phyloP scores from a whole-genome alignment of 179 eudicot species.

The Carnegiea gigantea region DNA sequence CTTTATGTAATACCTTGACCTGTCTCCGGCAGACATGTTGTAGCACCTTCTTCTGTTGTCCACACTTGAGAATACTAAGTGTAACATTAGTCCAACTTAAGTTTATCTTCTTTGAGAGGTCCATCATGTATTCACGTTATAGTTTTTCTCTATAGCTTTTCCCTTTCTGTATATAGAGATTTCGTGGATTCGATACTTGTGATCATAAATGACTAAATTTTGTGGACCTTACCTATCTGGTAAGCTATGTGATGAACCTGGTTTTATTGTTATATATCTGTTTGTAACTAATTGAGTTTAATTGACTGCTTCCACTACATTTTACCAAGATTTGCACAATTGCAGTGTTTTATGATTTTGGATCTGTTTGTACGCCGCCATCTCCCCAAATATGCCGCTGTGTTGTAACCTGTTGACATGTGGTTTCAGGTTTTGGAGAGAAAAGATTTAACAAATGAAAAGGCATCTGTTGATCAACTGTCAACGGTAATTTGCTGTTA shows the following conservation, averaged over 20 bases:
- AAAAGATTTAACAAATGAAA: constrained; percentile 46
- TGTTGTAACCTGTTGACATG: not conserved
- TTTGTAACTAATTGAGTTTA: not conserved
- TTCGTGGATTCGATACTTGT: not conserved
- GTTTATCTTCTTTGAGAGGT: not conserved
- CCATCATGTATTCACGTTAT: not conserved
- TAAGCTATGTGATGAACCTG: too few relatives aligned
- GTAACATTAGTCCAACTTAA: not conserved
- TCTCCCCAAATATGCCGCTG: not conserved
- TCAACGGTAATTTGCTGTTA: constrained; percentile 49
- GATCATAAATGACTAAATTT: not conserved
- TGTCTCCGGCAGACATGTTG: not conserved
- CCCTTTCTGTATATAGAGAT: not conserved
- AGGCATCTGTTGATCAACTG: constrained; percentile 54
- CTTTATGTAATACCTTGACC: not conserved
- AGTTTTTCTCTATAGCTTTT: not conserved
- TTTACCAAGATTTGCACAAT: not conserved
- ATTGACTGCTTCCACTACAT: too few relatives aligned
- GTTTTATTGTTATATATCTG: not conserved
- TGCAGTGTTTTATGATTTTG: not conserved
- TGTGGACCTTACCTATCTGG: not conserved
- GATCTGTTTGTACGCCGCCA: not conserved
- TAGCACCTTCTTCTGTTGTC: not conserved
- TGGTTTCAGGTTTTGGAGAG: constrained; percentile 69
- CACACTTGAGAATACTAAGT: not conserved